Conservation (phyloP, 176 grass and related monocot species). For the Ampelocalamus luodianensis region DNA sequence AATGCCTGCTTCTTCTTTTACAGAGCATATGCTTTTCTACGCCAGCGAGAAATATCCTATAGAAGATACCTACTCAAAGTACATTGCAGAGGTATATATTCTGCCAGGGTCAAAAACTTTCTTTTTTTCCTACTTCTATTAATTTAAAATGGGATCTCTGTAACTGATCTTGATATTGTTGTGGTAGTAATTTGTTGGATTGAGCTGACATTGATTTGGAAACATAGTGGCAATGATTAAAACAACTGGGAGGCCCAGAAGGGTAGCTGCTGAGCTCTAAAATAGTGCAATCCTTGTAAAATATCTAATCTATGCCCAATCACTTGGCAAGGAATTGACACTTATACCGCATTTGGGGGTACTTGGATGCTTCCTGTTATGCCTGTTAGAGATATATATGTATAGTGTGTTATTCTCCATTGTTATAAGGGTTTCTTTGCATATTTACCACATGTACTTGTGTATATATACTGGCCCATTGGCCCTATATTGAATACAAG, state of each 20-base stretch:
- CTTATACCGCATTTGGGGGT: neutral
- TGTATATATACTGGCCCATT: no score
- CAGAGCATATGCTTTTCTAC: constrained; percentile 99
- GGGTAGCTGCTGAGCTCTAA: neutral
- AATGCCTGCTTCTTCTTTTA: constrained; percentile 43
- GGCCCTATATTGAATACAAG: no score
- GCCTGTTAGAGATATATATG: no score
- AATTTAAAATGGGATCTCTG: constrained; percentile 8
- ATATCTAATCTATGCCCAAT: neutral
- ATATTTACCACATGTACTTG: no score
- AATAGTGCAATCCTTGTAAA: constrained; percentile 16
- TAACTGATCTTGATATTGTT: constrained; percentile 3
- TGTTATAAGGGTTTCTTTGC: no score
- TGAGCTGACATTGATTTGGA: constrained; percentile 7
- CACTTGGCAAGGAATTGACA: constrained; percentile 1
- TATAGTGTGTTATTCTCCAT: no score
- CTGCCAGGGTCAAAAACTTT: constrained; percentile 5
- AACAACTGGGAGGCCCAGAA: neutral
- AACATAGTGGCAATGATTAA: constrained; percentile 29
- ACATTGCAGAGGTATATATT: constrained; percentile 81
- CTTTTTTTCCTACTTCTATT: neutral
- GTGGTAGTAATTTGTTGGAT: constrained; percentile 22
- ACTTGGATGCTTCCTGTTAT: neutral
- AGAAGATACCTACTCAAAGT: constrained; percentile 92
- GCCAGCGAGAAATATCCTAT: constrained; percentile 96